Percentiles rank a stretch among this genome's conserved stretches.
These are phyloP conservation scores for Cladosporium cucumerinum DNA, from an alignment of 2,329 filamentous ascomycete species.

Conservation along the genomic window DNA sequence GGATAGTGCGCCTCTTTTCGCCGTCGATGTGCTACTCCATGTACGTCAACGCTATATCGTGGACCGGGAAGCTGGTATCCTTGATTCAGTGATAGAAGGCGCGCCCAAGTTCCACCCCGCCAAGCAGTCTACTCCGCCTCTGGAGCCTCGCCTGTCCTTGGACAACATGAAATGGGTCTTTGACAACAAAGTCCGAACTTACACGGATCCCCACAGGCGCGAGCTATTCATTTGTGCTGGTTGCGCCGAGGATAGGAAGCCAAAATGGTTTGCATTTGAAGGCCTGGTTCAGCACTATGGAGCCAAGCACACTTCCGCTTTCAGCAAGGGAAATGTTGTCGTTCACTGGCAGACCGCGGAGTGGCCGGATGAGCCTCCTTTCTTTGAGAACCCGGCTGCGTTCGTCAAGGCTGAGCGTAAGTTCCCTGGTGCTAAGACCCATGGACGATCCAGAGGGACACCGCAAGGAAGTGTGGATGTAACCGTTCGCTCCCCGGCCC, in stretches of 20 bases:
- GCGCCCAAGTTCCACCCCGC: constrained; percentile 15
- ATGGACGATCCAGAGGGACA: constrained; percentile 17
- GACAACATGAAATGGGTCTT: constrained; percentile 88
- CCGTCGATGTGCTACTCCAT: constrained; percentile 63
- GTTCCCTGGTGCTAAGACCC: constrained; percentile 6
- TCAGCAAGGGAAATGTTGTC: constrained; percentile 68
- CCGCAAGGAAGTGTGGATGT: constrained; percentile 19
- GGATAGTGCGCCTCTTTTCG: constrained; percentile 65
- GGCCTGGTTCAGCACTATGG: constrained; percentile 79
- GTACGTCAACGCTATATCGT: constrained; percentile 54
- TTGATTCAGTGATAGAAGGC: constrained; percentile 19
- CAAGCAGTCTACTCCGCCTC: constrained; percentile 22
- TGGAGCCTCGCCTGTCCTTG: constrained; percentile 54
- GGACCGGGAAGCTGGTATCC: constrained; percentile 26
- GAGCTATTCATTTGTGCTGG: constrained; percentile 72
- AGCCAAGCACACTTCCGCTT: constrained; percentile 70
- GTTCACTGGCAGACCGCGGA: constrained; percentile 73
- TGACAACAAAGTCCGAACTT: constrained; percentile 69
- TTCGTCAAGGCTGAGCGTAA: constrained; percentile 24
- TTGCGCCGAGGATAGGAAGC: constrained; percentile 58
- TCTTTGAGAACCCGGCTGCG: constrained; percentile 48
- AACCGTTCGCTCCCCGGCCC: constrained; percentile 13
- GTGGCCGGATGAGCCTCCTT: constrained; percentile 74
- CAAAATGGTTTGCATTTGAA: constrained; percentile 72
- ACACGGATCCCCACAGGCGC: constrained; percentile 63